These are phyloP conservation scores for Solanum boliviense DNA, from an alignment of 257 asterid genomes.

Conservation along the genomic window DNA sequence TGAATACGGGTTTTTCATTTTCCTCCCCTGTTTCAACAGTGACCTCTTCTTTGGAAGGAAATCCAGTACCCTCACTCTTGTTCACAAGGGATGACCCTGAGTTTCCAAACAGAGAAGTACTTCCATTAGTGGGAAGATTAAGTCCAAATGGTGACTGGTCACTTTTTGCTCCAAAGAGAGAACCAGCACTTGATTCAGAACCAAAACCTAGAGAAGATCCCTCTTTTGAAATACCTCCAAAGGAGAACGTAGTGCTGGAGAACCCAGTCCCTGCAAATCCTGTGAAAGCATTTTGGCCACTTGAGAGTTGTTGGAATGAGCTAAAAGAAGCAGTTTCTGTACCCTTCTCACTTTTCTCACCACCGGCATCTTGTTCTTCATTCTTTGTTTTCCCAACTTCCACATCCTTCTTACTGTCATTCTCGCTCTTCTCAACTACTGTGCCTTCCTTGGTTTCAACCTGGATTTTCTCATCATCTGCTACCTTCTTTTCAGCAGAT, in stretches of 20 bases:
- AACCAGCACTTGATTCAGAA: neutral
- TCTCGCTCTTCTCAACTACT: conserved; percentile 17
- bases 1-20: conserved; percentile 51
- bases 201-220: conserved; percentile 16
- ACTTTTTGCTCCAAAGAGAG: neutral
- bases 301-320: conserved; percentile 73
- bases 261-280: conserved; percentile 89
- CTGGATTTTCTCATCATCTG: conserved; percentile 1
- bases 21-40: conserved; percentile 75
- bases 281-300: conserved; percentile 83
- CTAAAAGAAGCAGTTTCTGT: conserved; percentile 47
- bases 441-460: conserved; percentile 4
- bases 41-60: conserved; percentile 53
- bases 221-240: conserved; percentile 55
- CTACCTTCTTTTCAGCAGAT: conserved; percentile 3
- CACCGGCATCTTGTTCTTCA: conserved; percentile 27
- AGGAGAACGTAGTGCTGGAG: conserved; percentile 61
- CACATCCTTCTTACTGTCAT: conserved; percentile 19
- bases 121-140: conserved; percentile 17
- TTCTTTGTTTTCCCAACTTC: conserved; percentile 21
- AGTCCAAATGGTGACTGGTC: neutral
- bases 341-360: conserved; percentile 28
- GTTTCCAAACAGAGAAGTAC: conserved; percentile 36
- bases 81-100: conserved; percentile 13
- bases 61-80: conserved; percentile 31